A percentile compares a stretch with the other conserved stretches of the same genome.
These are phyloP conservation scores for Saccharomycopsis fibuligera DNA, from an alignment of 805 yeast genomes.

Conservation along the genomic window DNA sequence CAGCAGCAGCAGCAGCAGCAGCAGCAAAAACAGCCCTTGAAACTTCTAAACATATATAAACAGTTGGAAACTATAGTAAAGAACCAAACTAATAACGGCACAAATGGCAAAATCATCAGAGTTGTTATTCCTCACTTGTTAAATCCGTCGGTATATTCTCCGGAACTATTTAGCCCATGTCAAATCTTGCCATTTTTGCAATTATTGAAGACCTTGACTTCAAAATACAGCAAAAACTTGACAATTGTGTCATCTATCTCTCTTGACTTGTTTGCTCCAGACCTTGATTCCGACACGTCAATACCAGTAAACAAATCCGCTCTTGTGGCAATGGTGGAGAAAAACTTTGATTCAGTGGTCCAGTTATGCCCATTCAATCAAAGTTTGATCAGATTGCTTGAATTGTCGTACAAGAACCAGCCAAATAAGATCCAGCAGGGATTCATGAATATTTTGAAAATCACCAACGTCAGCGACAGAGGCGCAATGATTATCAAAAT, in stretches of 20 bases:
- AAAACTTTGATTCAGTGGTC: constrained; percentile 57
- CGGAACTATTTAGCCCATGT: constrained; percentile 38
- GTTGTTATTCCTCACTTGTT: constrained; percentile 70
- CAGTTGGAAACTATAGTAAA: constrained; percentile 41
- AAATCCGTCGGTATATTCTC: constrained; percentile 69
- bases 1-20: no score
- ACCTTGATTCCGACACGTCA: not conserved
- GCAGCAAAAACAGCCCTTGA: not conserved
- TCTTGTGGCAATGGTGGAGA: constrained; percentile 48
- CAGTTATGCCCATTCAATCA: constrained; percentile 80
- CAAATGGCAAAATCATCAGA: constrained; percentile 45
- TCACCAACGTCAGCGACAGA: constrained; percentile 65
- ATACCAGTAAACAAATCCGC: constrained; percentile 29
- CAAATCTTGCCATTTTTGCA: constrained; percentile 57
- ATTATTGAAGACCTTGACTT: constrained; percentile 47
- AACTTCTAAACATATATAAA: constrained; percentile 26
- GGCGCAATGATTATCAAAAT: constrained; percentile 74
- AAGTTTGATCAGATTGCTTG: constrained; percentile 58
- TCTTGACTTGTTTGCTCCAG: constrained; percentile 53
- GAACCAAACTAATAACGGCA: constrained; percentile 25
- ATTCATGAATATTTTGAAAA: constrained; percentile 62
- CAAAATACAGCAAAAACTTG: constrained; percentile 39
- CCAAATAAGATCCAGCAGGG: constrained; percentile 84
- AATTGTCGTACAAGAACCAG: constrained; percentile 61
- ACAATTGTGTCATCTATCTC: constrained; percentile 52